Base-by-base conservation (phyloP, 345 rosid species). In the Citrus inodora region DNA sequence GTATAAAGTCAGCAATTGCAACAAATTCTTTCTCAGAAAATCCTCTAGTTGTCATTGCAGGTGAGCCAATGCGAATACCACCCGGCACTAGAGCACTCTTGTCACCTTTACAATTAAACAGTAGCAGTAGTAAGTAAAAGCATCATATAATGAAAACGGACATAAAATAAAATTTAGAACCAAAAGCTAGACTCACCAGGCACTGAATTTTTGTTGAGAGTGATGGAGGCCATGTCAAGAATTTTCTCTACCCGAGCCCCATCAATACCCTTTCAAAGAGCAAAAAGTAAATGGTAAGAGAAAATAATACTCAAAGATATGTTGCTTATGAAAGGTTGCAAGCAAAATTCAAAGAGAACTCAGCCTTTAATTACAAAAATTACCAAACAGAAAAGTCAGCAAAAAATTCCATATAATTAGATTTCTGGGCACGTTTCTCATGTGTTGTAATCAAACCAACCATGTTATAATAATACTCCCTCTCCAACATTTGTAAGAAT, bases 41-140 rank as follows among this genome's bases (percentile, higher is more conserved):
- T 71, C 98, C 95, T 81, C 97, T 91, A 37, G 98, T 93, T 6
- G 99, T 93, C 97, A 93, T 95, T 1, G 99, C 99, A 22, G 98
- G 98, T 0, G 98, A 78, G 73, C 97, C 99, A 62, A 95, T 89
- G 71, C 99, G 92, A 77, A 95, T 93, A 72, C 99, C 99, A 27
- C 98, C 99, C 0, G 97, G 99, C 22, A 92, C 94, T 60, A 88
- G 84, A 1, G 97, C 99, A 37, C 99, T 95, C 82, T 91, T 93
- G 63, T 95, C 99, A 27, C 97, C 99, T 92, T 70, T 67, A 21
- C 27, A 55, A 71, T 78, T 63, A 13, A 48, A 73, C 25, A 76
- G 30, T 58, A 25, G 25, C 13, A 32, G 16, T 48, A 30, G 51
- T 56, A 32, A 77, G 78, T 21, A 48, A 42, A 64, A 64, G 42